These are phyloP conservation scores for Nematocida displodere DNA, from an alignment of 371 early-diverging fungal genomes.

Conservation along the genomic window DNA sequence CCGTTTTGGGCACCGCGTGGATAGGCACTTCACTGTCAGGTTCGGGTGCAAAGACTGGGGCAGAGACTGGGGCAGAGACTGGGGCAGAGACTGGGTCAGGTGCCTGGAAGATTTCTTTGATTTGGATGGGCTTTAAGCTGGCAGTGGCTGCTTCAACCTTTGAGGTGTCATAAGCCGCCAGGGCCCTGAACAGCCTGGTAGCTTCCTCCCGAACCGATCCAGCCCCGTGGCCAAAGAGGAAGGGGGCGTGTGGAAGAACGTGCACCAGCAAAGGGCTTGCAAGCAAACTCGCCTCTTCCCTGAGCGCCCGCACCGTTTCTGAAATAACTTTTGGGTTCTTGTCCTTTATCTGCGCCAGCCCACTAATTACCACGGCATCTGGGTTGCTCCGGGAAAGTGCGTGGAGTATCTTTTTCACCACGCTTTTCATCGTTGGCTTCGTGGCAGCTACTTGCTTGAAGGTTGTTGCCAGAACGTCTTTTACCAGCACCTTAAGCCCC, in stretches of 20 bases:
- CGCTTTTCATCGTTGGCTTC: slow-evolving; percentile 39
- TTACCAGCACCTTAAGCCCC: background rate
- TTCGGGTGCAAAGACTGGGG: background rate
- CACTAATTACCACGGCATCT: slow-evolving; percentile 6
- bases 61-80: background rate
- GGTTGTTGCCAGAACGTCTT: slow-evolving; percentile 4
- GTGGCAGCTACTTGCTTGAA: slow-evolving; percentile 26
- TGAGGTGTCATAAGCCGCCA: slow-evolving; percentile 18
- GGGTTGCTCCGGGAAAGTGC: background rate
- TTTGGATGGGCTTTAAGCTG: slow-evolving; percentile 17
- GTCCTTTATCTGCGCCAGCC: slow-evolving; percentile 1
- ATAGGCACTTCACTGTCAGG: background rate
- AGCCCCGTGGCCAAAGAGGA: slow-evolving; percentile 22
- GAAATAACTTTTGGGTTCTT: slow-evolving; percentile 46
- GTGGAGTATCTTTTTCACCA: slow-evolving; percentile 10
- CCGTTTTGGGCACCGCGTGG: background rate
- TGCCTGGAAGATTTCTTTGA: slow-evolving; percentile 42
- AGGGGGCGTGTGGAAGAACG: slow-evolving; percentile 3
- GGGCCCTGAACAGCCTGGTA: slow-evolving; percentile 39
- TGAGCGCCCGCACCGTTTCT: slow-evolving; percentile 25
- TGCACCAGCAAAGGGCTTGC: background rate
- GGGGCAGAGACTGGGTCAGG: background rate
- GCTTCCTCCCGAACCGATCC: slow-evolving; percentile 50
- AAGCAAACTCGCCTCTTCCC: background rate
- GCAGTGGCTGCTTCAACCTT: slow-evolving; percentile 9